Evolutionary conservation across 805 yeast genomes (phyloP), one percentile per base, ranked within the genome.

Genomic region (Starmerella vaccinii): DNA sequence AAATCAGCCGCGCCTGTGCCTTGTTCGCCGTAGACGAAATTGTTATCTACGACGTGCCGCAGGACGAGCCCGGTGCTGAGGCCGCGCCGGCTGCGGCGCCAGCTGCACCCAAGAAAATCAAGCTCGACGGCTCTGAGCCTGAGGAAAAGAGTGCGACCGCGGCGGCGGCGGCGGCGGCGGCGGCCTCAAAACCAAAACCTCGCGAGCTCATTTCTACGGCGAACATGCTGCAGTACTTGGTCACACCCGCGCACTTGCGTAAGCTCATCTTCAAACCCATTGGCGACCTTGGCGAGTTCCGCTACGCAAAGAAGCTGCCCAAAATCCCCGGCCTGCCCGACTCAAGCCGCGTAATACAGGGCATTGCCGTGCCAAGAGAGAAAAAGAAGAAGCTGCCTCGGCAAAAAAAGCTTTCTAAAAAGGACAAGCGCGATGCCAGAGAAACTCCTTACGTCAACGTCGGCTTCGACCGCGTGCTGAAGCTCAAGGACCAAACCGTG

Each of bases 191-290:
- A 15, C 12, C 24, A 21, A 26, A 49, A 70, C 59, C 47, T 18
- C 45, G 19, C 26, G 46, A 26, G 8, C 49, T 46, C 19, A 46
- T 16, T 16, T 26, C 48, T 21, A 39, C 57, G 1, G 88, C 90
- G 1, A 71, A 81, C 1, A 69, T 88, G 35, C 68, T 88, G 50
- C 95, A 86, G 62, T 87, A 70, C 62, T 85, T 85, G 61, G 78
- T 87, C 15, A 87, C 95, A 0, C 95, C 96, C 1, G 83, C 86
- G 45, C 85, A 88, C 61, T 70, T 88, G 39, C 76, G 80, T 18
- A 80, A 81, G 53, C 66, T 80, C 2, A 72, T 82, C 4, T 85
- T 87, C 68, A 71, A 74, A 54, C 52, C 52, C 21, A 44, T 50
- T 26, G 58, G 55, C 4, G 34, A 44, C 22, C n/a, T 40, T 8